Evolutionary conservation across 1,284 basidiomycete species (phyloP), one percentile per base, ranked within the genome.

Genomic region (Naganishia sp.): DNA sequence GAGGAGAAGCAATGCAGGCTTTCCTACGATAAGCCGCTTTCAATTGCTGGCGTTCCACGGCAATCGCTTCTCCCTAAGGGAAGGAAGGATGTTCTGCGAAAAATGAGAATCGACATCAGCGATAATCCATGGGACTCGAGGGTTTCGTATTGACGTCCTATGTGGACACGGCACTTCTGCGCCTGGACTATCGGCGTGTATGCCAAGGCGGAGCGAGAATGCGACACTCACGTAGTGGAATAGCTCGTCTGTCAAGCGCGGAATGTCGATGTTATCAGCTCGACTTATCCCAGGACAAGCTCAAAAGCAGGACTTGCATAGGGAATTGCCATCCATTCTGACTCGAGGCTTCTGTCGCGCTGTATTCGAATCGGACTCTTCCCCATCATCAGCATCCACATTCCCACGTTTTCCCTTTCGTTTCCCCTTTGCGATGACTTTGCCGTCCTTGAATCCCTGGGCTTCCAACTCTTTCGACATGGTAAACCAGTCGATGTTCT

Each of bases 401-500:
- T 60, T 52, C 61, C 39, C 48, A 25, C 54, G 23, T 31, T 55
- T 64, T 3, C 31, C 61, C 42, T 55, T 64, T 25, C 61, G 52
- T 48, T 55, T 55, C 13, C 39, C 52, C 48, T 46, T 55, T 11
- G 43, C 15, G n/a, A 39, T 18, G 6, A 25, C 50, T 28, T 23
- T 45, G 5, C 9, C 28, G 18, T 28, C 25, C 9, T 7, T 45
- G 13, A 55, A 46, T 2, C 50, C 52, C 15, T 44, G 55, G 2
- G 18, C 48, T 28, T 48, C 45, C 7, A 65, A 42, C 15, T 65
- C 64, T 21, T 65, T 55, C 23, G 55, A 50, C 64, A 66, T 66
- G 10, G 28, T 46, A 56, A 53, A 49, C 64, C 64, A 66, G 31
- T 66, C 64, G 23, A 66, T 52, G 55, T 66, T 66, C 50, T 55